Evolutionary conservation across 331 rosid genomes (phyloP).

Genomic region (Malus hybrid): DNA sequence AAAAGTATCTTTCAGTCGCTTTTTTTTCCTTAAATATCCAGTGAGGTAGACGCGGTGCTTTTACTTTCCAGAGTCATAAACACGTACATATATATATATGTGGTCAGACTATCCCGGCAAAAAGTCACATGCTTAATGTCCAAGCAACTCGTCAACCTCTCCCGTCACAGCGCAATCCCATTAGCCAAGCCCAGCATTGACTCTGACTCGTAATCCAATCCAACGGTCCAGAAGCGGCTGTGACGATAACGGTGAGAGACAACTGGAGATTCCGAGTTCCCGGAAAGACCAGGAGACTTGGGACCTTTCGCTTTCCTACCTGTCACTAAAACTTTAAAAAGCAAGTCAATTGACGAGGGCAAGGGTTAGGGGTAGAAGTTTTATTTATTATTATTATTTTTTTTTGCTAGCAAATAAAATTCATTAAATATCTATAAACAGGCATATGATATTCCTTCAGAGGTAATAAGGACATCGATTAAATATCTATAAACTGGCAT

Average conservation of each 20-base stretch:
- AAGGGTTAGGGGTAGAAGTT: too few species aligned
- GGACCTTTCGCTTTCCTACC: conserved; percentile 16
- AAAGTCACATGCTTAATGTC: background rate
- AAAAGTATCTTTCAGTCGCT: background rate
- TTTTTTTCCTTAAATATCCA: background rate
- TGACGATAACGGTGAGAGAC: background rate
- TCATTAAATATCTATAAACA: too few species aligned
- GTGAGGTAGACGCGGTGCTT: background rate
- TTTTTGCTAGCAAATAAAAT: too few species aligned
- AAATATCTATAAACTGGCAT: too few species aligned
- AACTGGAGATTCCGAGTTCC: background rate
- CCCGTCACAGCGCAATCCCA: background rate
- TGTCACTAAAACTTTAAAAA: background rate
- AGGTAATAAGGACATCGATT: too few species aligned
- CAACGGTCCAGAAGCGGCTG: background rate
- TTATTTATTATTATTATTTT: too few species aligned
- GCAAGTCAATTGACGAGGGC: too few species aligned
- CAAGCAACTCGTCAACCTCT: background rate
- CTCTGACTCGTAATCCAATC: background rate
- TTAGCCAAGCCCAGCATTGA: background rate
- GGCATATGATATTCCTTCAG: too few species aligned
- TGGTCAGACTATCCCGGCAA: background rate
- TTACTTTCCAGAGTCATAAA: background rate
- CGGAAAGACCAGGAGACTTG: background rate
- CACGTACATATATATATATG: background rate